Evolutionary conservation across 2,329 filamentous ascomycete genomes (phyloP).

Genomic region (Paecilomyces variotii): DNA sequence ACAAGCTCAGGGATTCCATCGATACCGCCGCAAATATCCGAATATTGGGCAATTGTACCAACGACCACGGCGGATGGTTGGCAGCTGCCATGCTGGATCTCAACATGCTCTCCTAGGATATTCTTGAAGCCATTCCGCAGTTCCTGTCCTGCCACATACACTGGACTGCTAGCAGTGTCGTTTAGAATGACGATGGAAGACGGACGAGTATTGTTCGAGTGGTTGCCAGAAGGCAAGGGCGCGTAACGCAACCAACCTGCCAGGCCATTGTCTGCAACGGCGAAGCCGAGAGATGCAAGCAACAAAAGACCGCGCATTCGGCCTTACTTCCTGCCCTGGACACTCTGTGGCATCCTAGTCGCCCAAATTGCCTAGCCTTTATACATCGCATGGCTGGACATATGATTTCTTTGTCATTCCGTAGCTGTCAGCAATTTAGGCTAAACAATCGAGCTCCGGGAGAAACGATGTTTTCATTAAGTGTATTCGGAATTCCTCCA

Average conservation of each 20-base stretch:
- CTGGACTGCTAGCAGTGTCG: constrained; percentile 45
- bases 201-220: constrained; percentile 37
- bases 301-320: constrained; percentile 5
- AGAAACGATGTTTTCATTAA: not conserved
- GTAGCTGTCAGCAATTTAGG: not conserved
- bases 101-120: constrained; percentile 47
- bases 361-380: not conserved
- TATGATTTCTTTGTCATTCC: not conserved
- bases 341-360: not conserved
- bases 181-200: constrained; percentile 48
- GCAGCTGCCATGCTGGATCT: constrained; percentile 20
- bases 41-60: constrained; percentile 24
- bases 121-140: constrained; percentile 49
- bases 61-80: constrained; percentile 20
- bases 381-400: not conserved
- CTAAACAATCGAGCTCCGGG: not conserved
- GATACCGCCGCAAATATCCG: constrained; percentile 12
- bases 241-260: constrained; percentile 60
- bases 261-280: constrained; percentile 52
- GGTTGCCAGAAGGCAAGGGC: constrained; percentile 35
- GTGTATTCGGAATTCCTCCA: not conserved
- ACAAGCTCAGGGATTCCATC: constrained; percentile 18
- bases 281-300: constrained; percentile 17
- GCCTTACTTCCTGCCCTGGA: not conserved
- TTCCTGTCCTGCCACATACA: constrained; percentile 53